Evolutionary conservation across 345 rosid genomes (phyloP).

Genomic region (Sonneratia alba): DNA sequence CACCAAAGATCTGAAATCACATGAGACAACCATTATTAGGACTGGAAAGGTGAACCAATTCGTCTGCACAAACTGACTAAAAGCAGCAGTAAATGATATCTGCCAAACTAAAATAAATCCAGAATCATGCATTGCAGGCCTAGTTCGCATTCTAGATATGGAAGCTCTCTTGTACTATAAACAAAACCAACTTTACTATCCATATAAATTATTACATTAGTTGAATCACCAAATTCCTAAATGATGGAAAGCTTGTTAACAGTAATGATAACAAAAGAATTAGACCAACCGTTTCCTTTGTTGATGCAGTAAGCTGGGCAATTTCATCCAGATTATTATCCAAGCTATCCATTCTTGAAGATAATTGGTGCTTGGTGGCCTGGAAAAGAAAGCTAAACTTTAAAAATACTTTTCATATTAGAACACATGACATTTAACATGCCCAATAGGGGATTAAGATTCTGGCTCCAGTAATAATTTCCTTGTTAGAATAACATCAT

Average conservation of each 20-base stretch:
- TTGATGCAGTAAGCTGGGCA: constrained; percentile 39
- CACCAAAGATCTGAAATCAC: constrained; percentile 36
- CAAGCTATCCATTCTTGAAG: constrained; percentile 44
- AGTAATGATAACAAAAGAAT: not conserved
- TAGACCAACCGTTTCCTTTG: constrained; percentile 52
- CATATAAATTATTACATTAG: not conserved
- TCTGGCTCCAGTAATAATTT: not conserved
- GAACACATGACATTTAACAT: not conserved
- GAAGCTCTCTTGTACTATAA: not conserved
- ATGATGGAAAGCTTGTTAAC: not conserved
- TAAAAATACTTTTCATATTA: not conserved
- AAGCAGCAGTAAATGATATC: not conserved
- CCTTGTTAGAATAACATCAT: not conserved
- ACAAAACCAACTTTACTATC: not conserved
- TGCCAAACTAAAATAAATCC: not conserved
- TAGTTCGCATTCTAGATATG: not conserved
- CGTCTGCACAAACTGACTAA: not conserved
- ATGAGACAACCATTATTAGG: not conserved
- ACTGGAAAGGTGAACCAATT: not conserved
- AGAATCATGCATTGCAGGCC: not conserved
- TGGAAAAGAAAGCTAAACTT: constrained; percentile 17
- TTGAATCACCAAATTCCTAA: not conserved
- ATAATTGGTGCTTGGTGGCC: constrained; percentile 57
- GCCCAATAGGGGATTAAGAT: not conserved
- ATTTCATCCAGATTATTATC: constrained; percentile 45